Evolutionary conservation across 1,139 yeast genomes (phyloP).

Genomic region (Kluyveromyces marxianus): DNA sequence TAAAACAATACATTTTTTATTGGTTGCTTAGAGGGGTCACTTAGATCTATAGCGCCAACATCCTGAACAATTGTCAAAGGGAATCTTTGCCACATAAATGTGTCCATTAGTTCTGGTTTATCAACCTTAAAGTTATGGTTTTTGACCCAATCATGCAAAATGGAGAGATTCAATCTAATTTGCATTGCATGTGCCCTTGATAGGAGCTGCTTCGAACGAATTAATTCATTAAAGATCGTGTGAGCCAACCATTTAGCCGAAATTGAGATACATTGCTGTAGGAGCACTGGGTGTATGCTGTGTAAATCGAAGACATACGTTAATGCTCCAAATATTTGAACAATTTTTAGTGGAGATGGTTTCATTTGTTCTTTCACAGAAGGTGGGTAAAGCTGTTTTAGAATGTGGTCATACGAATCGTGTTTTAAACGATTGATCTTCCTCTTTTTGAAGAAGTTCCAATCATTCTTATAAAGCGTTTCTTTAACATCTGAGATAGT

Average conservation of each 20-base stretch:
- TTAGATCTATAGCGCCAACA: constrained; percentile 23
- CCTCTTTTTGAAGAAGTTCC: constrained; percentile 64
- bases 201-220: constrained; percentile 55
- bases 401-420: constrained; percentile 55
- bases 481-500: constrained; percentile 58
- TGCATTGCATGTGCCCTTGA: constrained; percentile 85
- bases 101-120: constrained; percentile 41
- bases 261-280: constrained; percentile 69
- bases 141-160: constrained; percentile 89
- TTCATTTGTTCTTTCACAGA: constrained; percentile 55
- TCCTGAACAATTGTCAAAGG: constrained; percentile 38
- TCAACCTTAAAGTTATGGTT: constrained; percentile 47
- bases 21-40: constrained; percentile 10
- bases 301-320: constrained; percentile 79
- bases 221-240: constrained; percentile 63
- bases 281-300: constrained; percentile 66
- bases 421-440: constrained; percentile 15
- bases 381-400: constrained; percentile 68
- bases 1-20: constrained; percentile 24
- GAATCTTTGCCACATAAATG: constrained; percentile 33
- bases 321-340: constrained; percentile 83
- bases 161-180: constrained; percentile 74
- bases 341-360: constrained; percentile 81
- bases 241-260: constrained; percentile 74
- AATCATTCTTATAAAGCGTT: constrained; percentile 56